A percentile compares a stretch with the other conserved stretches of the same genome.
These are phyloP conservation scores for Begonia loranthoides DNA, from an alignment of 306 rosid genomes.

Conservation along the genomic window DNA sequence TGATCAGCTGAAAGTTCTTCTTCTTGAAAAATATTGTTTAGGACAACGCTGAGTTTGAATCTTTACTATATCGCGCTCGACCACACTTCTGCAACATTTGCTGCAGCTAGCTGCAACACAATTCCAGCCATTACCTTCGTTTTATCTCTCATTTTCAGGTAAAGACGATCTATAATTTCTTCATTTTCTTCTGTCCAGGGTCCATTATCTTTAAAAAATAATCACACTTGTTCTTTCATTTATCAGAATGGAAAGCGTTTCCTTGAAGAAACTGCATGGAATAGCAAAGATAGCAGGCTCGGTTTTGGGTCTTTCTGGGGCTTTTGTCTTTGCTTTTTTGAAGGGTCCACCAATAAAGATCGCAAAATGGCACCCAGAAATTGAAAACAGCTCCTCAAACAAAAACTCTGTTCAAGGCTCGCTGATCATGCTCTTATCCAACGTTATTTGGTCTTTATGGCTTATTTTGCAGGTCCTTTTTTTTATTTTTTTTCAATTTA, in stretches of 20 bases:
- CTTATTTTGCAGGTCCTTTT: constrained; percentile 68
- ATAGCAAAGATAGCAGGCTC: constrained; percentile 67
- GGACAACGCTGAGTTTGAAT: constrained; percentile 67
- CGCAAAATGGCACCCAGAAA: constrained; percentile 27
- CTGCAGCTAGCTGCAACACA: constrained; percentile 71
- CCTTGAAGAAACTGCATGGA: constrained; percentile 38
- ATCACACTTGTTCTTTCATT: too few species aligned
- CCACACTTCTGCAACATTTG: constrained; percentile 79
- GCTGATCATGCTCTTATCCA: constrained; percentile 69
- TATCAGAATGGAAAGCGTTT: constrained; percentile 69
- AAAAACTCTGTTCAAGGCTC: constrained; percentile 29
- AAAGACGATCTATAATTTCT: too few species aligned
- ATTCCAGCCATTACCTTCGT: constrained; percentile 72
- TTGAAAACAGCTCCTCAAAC: constrained; percentile 7
- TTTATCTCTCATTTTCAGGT: constrained; percentile 56
- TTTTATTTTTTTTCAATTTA: too few species aligned
- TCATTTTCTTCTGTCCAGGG: too few species aligned
- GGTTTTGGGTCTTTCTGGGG: constrained; percentile 55
- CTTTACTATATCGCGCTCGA: constrained; percentile 65
- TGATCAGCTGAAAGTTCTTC: too few species aligned
- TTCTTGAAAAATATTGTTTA: constrained; percentile 9
- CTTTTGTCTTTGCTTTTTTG: constrained; percentile 54
- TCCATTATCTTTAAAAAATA: too few species aligned
- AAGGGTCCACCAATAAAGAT: constrained; percentile 55
- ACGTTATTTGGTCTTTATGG: constrained; percentile 69